Percentiles rank a stretch among this genome's conserved stretches.
Conservation (phyloP, 2,329 filamentous ascomycete species). For the Diaporthe helianthi region DNA sequence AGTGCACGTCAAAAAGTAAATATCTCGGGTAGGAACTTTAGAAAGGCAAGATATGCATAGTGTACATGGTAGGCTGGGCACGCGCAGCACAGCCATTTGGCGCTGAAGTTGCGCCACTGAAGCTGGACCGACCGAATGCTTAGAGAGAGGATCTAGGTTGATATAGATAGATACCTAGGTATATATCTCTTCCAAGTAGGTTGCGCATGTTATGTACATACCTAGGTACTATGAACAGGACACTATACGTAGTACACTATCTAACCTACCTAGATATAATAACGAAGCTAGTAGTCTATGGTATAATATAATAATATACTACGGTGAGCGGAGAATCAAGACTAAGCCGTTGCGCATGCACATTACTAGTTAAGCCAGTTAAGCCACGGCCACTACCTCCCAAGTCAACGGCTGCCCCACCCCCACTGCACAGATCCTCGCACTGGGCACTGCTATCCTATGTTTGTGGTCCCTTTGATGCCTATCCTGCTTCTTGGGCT, state of each 20-base stretch:
- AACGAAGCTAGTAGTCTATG: neutral
- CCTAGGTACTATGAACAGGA: too few relatives aligned
- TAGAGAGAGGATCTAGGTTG: neutral
- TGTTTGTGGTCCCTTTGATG: neutral
- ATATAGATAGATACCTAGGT: neutral
- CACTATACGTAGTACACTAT: too few relatives aligned
- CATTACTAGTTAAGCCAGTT: neutral
- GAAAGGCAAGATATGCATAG: neutral
- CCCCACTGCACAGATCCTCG: constrained; percentile 20
- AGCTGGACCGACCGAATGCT: too few relatives aligned
- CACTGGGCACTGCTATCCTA: constrained; percentile 18
- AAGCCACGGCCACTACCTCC: constrained; percentile 4
- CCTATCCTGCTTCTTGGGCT: neutral
- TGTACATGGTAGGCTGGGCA: neutral
- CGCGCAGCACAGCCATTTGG: neutral
- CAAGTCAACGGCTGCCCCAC: constrained; percentile 29
- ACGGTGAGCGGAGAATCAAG: too few relatives aligned
- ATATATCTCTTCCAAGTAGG: too few relatives aligned
- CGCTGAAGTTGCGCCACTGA: constrained; percentile 5
- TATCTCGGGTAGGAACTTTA: neutral
- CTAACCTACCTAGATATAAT: too few relatives aligned
- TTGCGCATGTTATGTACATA: too few relatives aligned
- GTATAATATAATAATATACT: neutral
- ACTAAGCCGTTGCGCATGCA: too few relatives aligned
- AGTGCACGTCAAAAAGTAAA: constrained; percentile 3